phyloP scores from a whole-genome alignment of 441 rosid genomes.

The Gossypium laxum region DNA sequence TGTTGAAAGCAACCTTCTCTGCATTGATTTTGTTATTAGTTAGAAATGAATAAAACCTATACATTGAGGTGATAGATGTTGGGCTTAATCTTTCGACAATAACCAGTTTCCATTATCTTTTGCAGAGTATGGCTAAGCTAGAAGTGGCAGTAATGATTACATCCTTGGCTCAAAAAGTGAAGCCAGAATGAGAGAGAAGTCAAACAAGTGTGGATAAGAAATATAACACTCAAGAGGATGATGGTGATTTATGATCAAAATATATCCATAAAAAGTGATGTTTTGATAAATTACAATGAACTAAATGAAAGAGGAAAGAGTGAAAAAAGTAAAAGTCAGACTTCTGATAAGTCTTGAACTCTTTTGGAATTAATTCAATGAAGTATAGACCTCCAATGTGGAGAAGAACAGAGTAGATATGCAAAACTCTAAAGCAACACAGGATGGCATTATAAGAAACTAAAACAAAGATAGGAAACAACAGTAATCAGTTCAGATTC shows the following conservation, averaged over 20 bases:
- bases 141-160: neutral
- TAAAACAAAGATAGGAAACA: neutral
- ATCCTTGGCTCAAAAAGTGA: neutral
- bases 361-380: neutral
- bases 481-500: neutral
- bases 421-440: neutral
- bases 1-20: slow-evolving; percentile 46
- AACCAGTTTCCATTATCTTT: neutral
- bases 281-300: neutral
- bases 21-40: slow-evolving; percentile 16
- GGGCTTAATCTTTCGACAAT: neutral
- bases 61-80: neutral
- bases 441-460: neutral
- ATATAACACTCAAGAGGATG: neutral
- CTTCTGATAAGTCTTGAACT: neutral
- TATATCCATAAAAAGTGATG: neutral
- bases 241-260: neutral
- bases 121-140: neutral
- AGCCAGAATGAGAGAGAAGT: neutral
- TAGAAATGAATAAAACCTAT: neutral
- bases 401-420: neutral
- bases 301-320: neutral
- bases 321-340: too few species aligned
- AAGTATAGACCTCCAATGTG: neutral
- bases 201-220: neutral